Evolutionary conservation across 345 rosid species (phyloP).

Genomic region (Pistacia vera): DNA sequence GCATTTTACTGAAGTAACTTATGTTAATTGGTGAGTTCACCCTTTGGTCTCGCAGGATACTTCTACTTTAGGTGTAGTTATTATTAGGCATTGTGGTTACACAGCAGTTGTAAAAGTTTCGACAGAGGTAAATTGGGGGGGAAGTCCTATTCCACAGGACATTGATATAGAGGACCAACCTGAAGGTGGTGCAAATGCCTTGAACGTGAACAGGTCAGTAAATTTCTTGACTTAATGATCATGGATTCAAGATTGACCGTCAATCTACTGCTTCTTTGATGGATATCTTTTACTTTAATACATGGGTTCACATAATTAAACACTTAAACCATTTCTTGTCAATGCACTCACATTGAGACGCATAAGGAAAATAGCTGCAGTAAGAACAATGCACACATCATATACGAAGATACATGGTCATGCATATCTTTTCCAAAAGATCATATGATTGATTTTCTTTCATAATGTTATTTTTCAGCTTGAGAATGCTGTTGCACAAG

Average conservation of each 20-base stretch:
- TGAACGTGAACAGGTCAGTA: conserved; percentile 83
- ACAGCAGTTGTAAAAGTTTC: conserved; percentile 78
- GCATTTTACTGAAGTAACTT: conserved; percentile 26
- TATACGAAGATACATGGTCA: not conserved
- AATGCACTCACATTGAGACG: not conserved
- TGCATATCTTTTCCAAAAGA: not conserved
- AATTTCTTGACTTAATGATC: conserved; percentile 13
- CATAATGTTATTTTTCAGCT: conserved; percentile 49
- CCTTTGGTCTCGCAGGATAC: conserved; percentile 64
- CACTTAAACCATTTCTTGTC: not conserved
- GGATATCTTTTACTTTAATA: conserved; percentile 1
- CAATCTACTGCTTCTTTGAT: not conserved
- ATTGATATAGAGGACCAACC: conserved; percentile 83
- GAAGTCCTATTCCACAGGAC: conserved; percentile 49
- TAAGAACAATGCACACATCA: conserved; percentile 2
- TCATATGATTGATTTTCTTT: not conserved
- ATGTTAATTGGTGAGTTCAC: conserved; percentile 31
- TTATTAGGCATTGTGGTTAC: conserved; percentile 85
- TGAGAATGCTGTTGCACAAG: conserved; percentile 86
- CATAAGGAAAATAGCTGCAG: not conserved
- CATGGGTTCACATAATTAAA: not conserved
- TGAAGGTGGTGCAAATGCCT: conserved; percentile 91
- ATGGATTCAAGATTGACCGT: not conserved
- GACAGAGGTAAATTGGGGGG: conserved; percentile 57
- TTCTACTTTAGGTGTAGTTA: conserved; percentile 83